Percentiles rank a stretch among this genome's conserved stretches.
These are phyloP conservation scores for Clavispora carvajalis DNA, from an alignment of 805 yeast genomes.

Conservation along the genomic window DNA sequence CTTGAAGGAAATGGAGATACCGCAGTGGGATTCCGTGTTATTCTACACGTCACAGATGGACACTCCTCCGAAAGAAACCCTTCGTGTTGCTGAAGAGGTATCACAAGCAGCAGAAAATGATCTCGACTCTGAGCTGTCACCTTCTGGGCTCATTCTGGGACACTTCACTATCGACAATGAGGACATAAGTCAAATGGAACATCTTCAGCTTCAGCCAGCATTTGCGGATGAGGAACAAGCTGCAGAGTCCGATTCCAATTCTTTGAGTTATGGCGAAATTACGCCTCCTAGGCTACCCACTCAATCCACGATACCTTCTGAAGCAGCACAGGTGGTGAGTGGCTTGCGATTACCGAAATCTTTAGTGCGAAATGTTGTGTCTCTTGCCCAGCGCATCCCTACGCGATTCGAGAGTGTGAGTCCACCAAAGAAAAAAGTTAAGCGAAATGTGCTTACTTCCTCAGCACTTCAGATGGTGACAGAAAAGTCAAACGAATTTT, in stretches of 20 bases:
- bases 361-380: slow-evolving; percentile 9
- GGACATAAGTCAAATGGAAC: slow-evolving; percentile 2
- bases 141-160: slow-evolving; percentile 10
- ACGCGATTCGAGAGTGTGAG: background rate
- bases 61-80: background rate
- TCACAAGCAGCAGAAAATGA: background rate
- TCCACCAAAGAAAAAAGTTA: slow-evolving; percentile 3
- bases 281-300: background rate
- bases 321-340: too few relatives aligned
- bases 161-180: slow-evolving; percentile 13
- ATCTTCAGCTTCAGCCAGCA: background rate
- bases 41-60: slow-evolving; percentile 1
- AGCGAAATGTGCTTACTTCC: slow-evolving; percentile 3
- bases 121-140: slow-evolving; percentile 3
- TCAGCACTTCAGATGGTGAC: slow-evolving; percentile 19
- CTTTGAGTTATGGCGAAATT: background rate
- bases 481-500: slow-evolving; percentile 26
- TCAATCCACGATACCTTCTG: too few relatives aligned
- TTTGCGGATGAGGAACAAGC: background rate
- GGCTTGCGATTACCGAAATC: background rate
- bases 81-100: background rate
- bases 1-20: slow-evolving; percentile 10
- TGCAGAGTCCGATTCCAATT: background rate
- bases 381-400: slow-evolving; percentile 11
- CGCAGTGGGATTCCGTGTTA: slow-evolving; percentile 11